Evolutionary conservation across 1,284 basidiomycete species (phyloP), one percentile per base, ranked within the genome.

Genomic region (Malassezia globosa): DNA sequence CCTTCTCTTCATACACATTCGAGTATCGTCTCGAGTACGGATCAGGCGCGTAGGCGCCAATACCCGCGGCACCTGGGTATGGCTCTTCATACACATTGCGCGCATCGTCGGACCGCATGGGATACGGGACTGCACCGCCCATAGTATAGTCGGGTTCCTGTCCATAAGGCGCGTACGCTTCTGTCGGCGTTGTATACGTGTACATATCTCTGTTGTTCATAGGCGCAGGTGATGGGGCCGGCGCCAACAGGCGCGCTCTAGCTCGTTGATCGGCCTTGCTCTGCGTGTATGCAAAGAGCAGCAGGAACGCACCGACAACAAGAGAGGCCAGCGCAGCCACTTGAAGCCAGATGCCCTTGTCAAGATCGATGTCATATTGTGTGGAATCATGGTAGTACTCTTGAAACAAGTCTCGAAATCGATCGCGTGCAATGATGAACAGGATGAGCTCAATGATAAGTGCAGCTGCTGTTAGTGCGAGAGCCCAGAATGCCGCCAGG

Each of bases 291-390:
- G 55, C 60, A 11, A 54, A 42, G 18, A 54, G 46, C 7, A 62
- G 46, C 46, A 62, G 51, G 45, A 61, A 53, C 29, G 58, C 57
- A 18, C 60, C 62, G 14, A 64, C 55, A 33, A 63, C 50, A 19
- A 54, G 58, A 8, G 60, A 58, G n/a, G 60, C 60, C 2, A 59
- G 46, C 14, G 62, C 52, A 11, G 62, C 62, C 18, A 64, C 60
- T 45, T 64, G 62, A 44, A 64, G 54, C 62, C 62, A 64, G 47
- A 61, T 54, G 11, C 58, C 62, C 3, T 61, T 61, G 2, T 60
- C 62, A 18, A 61, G 51, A 19, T 47, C 45, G 35, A 42, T 48
- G 1, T 38, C 43, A 22, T 23, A 46, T 35, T 54, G 37, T 26
- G 14, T 14, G 10, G 10, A 18, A 33, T 31, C 37, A 24, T 50